Conservation (phyloP, 257 asterid species). For the Jaltomata sinuosa region DNA sequence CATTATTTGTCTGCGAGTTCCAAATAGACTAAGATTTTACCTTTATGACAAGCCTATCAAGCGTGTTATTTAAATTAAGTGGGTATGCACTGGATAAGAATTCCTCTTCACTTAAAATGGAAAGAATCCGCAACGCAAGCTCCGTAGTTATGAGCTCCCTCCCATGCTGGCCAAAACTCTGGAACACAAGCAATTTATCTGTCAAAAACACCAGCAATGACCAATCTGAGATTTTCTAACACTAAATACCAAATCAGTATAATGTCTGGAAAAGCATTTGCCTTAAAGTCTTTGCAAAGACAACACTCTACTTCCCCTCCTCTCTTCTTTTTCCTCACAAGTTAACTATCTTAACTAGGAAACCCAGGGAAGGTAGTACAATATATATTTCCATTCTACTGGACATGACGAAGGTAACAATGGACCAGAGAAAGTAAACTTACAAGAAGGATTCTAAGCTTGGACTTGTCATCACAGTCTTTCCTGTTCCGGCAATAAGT, state of each 20-base stretch:
- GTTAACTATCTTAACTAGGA: background rate
- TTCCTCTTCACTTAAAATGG: constrained; percentile 92
- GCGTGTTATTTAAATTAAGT: constrained; percentile 46
- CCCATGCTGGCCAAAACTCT: constrained; percentile 99
- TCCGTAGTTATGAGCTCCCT: constrained; percentile 98
- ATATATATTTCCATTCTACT: background rate
- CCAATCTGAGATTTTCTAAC: constrained; percentile 74
- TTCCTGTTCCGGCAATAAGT: constrained; percentile 61
- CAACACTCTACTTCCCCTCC: background rate
- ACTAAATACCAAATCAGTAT: constrained; percentile 27
- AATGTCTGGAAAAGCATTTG: background rate
- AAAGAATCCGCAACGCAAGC: constrained; percentile 82
- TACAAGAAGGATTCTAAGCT: constrained; percentile 84
- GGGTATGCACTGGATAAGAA: constrained; percentile 71
- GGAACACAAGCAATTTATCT: constrained; percentile 99
- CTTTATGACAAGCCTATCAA: constrained; percentile 81
- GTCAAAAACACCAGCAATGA: constrained; percentile 89
- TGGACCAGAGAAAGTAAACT: constrained; percentile 18
- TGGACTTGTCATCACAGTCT: constrained; percentile 58
- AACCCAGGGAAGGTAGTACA: background rate
- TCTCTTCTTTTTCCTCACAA: constrained; percentile 6
- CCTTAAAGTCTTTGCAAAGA: constrained; percentile 2
- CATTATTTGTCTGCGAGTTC: background rate
- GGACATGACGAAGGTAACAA: background rate
- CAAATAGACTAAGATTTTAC: constrained; percentile 23